Conservation (phyloP, 441 rosid genomes). For the Daphne laureola region DNA sequence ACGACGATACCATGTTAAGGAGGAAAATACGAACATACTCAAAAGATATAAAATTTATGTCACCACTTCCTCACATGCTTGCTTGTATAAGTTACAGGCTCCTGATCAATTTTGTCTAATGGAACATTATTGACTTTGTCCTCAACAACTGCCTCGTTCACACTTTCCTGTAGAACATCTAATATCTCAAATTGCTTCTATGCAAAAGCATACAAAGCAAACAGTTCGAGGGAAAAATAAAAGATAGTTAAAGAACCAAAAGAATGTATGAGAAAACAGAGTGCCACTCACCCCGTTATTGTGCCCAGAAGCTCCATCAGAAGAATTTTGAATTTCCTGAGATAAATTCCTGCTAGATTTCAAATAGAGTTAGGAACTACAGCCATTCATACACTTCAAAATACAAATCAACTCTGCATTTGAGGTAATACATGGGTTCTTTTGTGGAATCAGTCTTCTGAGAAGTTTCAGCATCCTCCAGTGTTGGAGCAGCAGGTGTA, state of each 20-base stretch:
- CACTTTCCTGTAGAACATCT: constrained; percentile 40
- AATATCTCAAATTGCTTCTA: constrained; percentile 15
- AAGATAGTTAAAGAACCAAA: background rate
- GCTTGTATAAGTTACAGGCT: constrained; percentile 40
- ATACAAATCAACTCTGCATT: constrained; percentile 9
- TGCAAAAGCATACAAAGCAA: constrained; percentile 15
- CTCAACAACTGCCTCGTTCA: constrained; percentile 32
- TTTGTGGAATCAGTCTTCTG: constrained; percentile 21
- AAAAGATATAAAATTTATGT: constrained; percentile 5
- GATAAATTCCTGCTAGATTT: constrained; percentile 24
- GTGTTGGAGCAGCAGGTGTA: constrained; percentile 20
- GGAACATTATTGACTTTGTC: constrained; percentile 32
- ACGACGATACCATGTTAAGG: constrained; percentile 5
- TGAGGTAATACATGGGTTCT: constrained; percentile 37
- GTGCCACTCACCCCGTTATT: constrained; percentile 37
- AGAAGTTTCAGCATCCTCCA: constrained; percentile 33
- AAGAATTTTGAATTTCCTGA: constrained; percentile 28
- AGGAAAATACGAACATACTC: constrained; percentile 17
- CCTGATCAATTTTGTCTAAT: constrained; percentile 60
- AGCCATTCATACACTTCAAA: constrained; percentile 19
- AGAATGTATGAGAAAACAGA: constrained; percentile 9
- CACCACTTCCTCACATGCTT: constrained; percentile 47
- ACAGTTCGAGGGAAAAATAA: constrained; percentile 9
- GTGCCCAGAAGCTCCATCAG: constrained; percentile 30
- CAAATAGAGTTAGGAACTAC: constrained; percentile 30